Evolutionary conservation across 768 basidiomycete species (phyloP).

Genomic region (Lyophyllum semitale): DNA sequence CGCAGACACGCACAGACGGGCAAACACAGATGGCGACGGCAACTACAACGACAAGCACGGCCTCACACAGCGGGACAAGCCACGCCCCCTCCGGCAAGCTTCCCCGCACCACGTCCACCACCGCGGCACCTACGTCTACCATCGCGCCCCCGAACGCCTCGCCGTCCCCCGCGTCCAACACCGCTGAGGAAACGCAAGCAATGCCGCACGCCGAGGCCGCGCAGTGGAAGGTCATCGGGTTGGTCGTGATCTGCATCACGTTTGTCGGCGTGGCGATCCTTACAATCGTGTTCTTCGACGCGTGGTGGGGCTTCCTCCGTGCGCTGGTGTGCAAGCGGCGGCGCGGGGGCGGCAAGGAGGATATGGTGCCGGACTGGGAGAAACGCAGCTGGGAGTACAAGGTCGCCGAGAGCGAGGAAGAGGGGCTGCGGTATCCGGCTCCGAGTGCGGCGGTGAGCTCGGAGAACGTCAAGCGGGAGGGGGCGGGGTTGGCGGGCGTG

Average conservation of each 20-base stretch:
- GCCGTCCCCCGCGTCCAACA: conserved; percentile 8
- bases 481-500: conserved; percentile 5
- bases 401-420: conserved; percentile 35
- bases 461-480: conserved; percentile 1
- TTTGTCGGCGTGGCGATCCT: conserved; percentile 57
- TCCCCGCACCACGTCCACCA: background rate
- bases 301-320: conserved; percentile 63
- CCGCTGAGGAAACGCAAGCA: conserved; percentile 17
- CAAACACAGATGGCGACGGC: conserved; percentile 4
- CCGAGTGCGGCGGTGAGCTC: background rate
- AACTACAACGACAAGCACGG: background rate
- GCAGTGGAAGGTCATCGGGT: conserved; percentile 72
- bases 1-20: conserved; percentile 1
- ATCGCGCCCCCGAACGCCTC: conserved; percentile 6
- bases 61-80: background rate
- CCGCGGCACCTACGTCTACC: conserved; percentile 1
- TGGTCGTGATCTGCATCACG: conserved; percentile 64
- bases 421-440: background rate
- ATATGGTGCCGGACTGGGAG: conserved; percentile 66
- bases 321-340: conserved; percentile 47
- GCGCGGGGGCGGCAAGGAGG: conserved; percentile 43
- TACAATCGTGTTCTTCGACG: conserved; percentile 68
- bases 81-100: background rate
- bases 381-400: conserved; percentile 60
- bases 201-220: conserved; percentile 45